Base-by-base conservation (phyloP, 2,329 filamentous ascomycete genomes). In the Calonectria pseudoturangicola region DNA sequence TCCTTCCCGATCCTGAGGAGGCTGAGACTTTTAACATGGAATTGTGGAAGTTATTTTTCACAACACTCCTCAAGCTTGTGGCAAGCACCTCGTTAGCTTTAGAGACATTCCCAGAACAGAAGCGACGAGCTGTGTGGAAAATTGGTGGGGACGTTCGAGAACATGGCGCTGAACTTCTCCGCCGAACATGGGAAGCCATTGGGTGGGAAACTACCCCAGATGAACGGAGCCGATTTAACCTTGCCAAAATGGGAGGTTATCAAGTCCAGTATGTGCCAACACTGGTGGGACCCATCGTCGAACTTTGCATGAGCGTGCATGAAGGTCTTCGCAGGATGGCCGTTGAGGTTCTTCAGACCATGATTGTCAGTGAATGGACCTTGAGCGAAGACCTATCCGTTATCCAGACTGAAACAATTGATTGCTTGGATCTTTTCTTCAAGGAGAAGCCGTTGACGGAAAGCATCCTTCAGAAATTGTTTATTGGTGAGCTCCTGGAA, bases 351-450 rank as follows among this genome's bases (percentile, higher is more conserved):
- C 85, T 99, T 74, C 95, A 98, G 83, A 98, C 95, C 3, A 99
- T 99, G 97, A 98, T 99, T 79, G 93, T 98, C 77, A 98, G 96
- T 85, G 97, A 99, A 84, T 99, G 97, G 97, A 96, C 95, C 18
- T 85, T 99, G 75, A 98, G 95, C 81, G 94, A 98, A 82, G 96
- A 98, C 82, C 86, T 99, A 60, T 93, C 93, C 2, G 92, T 97
- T 60, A 94, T 99, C 65, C 96, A 98, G 84, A 97, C 95, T 2
- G 97, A 98, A 84, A 96, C 98, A 87, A 98, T 99, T 78, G 96
- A 98, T 80, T 97, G 94, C 76, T 86, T 99, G 67, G 97, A 99
- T 81, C 88, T 90, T 28, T 91, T 98, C 66, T 98, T 98, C 88
- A 98, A 98, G 84, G 91, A 93, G 9, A 97, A 96, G 85, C 92